A percentile compares a stretch with the other conserved stretches of the same genome.
phyloP scores from a whole-genome alignment of 2,329 filamentous ascomycete genomes.

The Davidsoniella eucalypti region DNA sequence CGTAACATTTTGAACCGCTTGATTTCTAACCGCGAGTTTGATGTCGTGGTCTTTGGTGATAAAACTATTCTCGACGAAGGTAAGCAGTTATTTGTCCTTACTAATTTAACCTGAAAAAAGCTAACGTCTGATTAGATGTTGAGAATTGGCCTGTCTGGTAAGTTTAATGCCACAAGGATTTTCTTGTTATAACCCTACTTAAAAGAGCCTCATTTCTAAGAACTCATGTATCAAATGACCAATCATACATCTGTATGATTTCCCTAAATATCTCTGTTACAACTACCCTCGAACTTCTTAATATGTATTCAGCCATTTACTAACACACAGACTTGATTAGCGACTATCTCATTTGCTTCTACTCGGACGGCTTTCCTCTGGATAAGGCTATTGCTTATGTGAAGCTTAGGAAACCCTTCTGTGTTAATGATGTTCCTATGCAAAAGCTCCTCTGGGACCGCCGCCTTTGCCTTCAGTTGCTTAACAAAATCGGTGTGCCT shows the following conservation, averaged over 20 bases:
- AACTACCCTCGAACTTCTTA: background rate
- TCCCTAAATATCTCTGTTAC: too few species aligned
- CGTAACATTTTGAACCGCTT: constrained; percentile 88
- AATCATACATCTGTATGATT: too few species aligned
- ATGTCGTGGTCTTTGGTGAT: constrained; percentile 94
- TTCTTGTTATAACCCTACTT: background rate
- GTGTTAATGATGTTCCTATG: constrained; percentile 95
- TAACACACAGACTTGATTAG: constrained; percentile 19
- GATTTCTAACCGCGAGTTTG: constrained; percentile 81
- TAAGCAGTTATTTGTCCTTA: constrained; percentile 20
- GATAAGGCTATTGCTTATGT: constrained; percentile 96
- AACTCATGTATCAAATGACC: background rate
- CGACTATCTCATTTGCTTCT: constrained; percentile 95
- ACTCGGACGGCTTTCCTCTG: constrained; percentile 90
- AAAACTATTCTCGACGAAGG: constrained; percentile 95
- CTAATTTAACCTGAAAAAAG: background rate
- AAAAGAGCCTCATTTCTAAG: background rate
- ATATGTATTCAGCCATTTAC: background rate
- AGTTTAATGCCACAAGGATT: constrained; percentile 17
- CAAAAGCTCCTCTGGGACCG: constrained; percentile 95
- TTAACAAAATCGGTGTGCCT: constrained; percentile 78
- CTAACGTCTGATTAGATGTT: constrained; percentile 37
- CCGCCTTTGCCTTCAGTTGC: constrained; percentile 68
- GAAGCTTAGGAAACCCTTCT: constrained; percentile 83
- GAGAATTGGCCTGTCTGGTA: constrained; percentile 90